Percentiles rank a stretch among this genome's conserved stretches.
Conservation (phyloP, 495 filamentous ascomycete species). For the Penicillium herquei region DNA sequence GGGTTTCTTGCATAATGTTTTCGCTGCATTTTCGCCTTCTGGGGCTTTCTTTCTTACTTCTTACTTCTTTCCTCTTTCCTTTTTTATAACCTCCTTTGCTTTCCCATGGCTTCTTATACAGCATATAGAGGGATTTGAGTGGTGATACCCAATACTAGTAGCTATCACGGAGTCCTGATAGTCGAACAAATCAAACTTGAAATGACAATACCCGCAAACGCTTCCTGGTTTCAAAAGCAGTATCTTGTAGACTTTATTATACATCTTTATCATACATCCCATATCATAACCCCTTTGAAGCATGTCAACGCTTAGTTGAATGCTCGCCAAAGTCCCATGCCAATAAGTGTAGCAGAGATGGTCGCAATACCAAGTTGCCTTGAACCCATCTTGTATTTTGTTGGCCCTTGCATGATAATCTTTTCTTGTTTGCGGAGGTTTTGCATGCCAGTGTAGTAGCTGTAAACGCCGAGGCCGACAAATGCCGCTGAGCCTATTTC, state of each 20-base stretch:
- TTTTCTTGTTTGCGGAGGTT: slow-evolving; percentile 71
- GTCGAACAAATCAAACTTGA: slow-evolving; percentile 25
- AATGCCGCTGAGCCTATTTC: slow-evolving; percentile 74
- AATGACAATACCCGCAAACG: slow-evolving; percentile 15
- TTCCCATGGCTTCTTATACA: slow-evolving; percentile 22
- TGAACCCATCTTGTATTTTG: slow-evolving; percentile 74
- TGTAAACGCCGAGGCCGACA: slow-evolving; percentile 85
- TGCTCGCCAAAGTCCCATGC: slow-evolving; percentile 62
- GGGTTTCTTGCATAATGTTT: slow-evolving; percentile 37
- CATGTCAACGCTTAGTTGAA: slow-evolving; percentile 44
- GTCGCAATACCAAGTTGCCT: slow-evolving; percentile 66
- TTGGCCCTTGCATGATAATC: slow-evolving; percentile 65
- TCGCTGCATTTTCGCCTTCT: slow-evolving; percentile 19
- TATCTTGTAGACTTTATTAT: not conserved
- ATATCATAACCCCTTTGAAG: not conserved
- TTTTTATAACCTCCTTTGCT: slow-evolving; percentile 11
- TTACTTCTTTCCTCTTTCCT: no score
- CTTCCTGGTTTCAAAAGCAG: not conserved
- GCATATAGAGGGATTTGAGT: slow-evolving; percentile 43
- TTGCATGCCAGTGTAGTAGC: slow-evolving; percentile 73
- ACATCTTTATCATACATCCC: not conserved
- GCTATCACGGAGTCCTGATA: slow-evolving; percentile 28
- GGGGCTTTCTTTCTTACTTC: slow-evolving; percentile 9
- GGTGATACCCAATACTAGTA: slow-evolving; percentile 43
- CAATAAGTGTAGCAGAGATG: slow-evolving; percentile 68